Percentiles rank a stretch among this genome's conserved stretches.
phyloP scores from a whole-genome alignment of 2,329 filamentous ascomycete species.

The Xylariaceae sp. region DNA sequence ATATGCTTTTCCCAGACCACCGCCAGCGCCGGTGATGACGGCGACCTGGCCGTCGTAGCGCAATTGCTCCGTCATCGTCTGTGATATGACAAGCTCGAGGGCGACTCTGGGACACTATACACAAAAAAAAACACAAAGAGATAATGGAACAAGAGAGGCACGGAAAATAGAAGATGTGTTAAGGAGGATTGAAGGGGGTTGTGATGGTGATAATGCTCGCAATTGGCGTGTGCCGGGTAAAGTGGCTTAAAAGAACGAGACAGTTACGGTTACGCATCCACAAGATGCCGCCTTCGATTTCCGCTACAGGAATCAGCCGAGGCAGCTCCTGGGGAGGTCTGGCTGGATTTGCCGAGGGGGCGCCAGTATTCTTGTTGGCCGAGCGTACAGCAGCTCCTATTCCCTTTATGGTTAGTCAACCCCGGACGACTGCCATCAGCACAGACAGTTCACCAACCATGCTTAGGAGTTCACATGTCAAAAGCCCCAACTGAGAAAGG shows the following conservation, averaged over 20 bases:
- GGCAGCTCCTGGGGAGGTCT: constrained; percentile 24
- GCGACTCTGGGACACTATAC: background rate
- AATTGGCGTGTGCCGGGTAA: constrained; percentile 13
- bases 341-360: constrained; percentile 28
- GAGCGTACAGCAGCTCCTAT: constrained; percentile 11
- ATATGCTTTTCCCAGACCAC: constrained; percentile 77
- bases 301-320: constrained; percentile 26
- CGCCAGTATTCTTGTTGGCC: constrained; percentile 7
- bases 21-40: constrained; percentile 81
- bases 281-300: constrained; percentile 23
- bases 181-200: background rate
- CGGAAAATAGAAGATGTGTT: background rate
- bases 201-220: background rate
- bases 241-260: background rate
- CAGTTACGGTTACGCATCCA: constrained; percentile 2
- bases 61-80: constrained; percentile 37
- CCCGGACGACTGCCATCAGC: background rate
- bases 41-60: constrained; percentile 85
- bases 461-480: constrained; percentile 26
- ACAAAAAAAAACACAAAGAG: constrained; percentile 4
- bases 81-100: no score
- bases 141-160: background rate
- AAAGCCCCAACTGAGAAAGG: background rate
- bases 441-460: constrained; percentile 1
- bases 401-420: constrained; percentile 10